phyloP scores from a whole-genome alignment of 208 protist species.

The Leishmania guyanensis region DNA sequence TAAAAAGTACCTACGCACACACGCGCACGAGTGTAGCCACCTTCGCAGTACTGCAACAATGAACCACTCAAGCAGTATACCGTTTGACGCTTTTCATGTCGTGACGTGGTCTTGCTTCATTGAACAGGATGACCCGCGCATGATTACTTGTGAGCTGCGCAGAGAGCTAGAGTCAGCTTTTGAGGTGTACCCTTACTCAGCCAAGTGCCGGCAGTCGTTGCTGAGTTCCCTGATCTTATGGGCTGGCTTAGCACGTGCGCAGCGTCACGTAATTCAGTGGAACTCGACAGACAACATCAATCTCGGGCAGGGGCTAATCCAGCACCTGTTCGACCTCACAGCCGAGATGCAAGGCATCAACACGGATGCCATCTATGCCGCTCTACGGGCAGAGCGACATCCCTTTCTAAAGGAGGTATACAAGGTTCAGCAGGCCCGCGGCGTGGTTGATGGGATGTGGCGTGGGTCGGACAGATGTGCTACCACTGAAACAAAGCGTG shows the following conservation, averaged over 20 bases:
- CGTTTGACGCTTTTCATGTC: slow-evolving; percentile 15
- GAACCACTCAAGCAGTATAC: not conserved
- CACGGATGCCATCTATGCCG: slow-evolving; percentile 23
- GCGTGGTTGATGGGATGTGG: not conserved
- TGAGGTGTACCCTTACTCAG: slow-evolving; percentile 14
- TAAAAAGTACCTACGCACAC: not conserved
- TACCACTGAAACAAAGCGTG: not conserved
- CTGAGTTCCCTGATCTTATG: slow-evolving; percentile 15
- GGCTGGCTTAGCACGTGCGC: slow-evolving; percentile 6
- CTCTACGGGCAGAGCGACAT: slow-evolving; percentile 20
- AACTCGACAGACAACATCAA: slow-evolving; percentile 8
- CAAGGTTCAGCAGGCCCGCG: not conserved
- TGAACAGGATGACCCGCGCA: slow-evolving; percentile 16
- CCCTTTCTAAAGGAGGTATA: slow-evolving; percentile 23
- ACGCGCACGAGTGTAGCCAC: not conserved
- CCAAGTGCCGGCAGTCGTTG: slow-evolving; percentile 14
- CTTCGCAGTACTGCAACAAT: not conserved
- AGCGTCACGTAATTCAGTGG: slow-evolving; percentile 13
- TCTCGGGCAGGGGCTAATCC: slow-evolving; percentile 21
- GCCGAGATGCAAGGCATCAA: slow-evolving; percentile 23
- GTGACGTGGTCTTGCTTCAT: slow-evolving; percentile 17
- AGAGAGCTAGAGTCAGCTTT: slow-evolving; percentile 10
- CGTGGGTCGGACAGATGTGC: not conserved
- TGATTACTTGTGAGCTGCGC: slow-evolving; percentile 20
- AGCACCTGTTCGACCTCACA: slow-evolving; percentile 24